phyloP scores from a whole-genome alignment of 164 flowering plant species.

The Taxillus chinensis region DNA sequence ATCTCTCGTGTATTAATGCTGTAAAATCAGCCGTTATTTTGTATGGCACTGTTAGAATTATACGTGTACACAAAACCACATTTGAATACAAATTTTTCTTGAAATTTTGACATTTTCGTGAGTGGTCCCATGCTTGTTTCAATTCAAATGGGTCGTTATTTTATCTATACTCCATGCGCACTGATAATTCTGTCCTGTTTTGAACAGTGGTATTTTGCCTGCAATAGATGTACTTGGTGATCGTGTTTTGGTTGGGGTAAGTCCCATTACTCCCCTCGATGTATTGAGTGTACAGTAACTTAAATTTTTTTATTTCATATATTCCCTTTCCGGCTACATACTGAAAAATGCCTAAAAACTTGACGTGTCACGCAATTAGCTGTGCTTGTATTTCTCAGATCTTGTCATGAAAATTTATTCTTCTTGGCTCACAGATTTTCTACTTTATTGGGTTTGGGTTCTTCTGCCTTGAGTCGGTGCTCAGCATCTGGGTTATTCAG shows the following conservation, averaged over 20 bases:
- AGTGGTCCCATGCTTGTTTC: no score
- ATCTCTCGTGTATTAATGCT: background rate
- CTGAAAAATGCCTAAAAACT: no score
- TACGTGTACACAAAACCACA: no score
- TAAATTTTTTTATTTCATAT: background rate
- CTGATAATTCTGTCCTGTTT: conserved; percentile 2
- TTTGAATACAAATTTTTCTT: no score
- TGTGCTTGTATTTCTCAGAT: background rate
- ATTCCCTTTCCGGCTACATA: background rate
- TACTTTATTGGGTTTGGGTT: conserved; percentile 82
- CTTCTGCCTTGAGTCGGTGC: conserved; percentile 59
- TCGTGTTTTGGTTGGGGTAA: conserved; percentile 75
- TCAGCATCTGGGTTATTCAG: conserved; percentile 97
- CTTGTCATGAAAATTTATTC: conserved; percentile 1
- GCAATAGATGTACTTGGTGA: conserved; percentile 59
- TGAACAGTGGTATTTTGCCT: conserved; percentile 80
- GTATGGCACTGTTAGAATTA: no score
- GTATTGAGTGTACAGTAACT: background rate
- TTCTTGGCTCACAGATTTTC: conserved; percentile 52
- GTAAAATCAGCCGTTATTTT: no score
- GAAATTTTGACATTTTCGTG: no score
- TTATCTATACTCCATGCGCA: no score
- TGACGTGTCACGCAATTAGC: no score
- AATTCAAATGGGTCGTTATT: no score
- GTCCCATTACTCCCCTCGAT: conserved; percentile 12